Percentiles rank a stretch among this genome's conserved stretches.
Evolutionary conservation across 225 moss, liverwort and hornwort genomes (phyloP).

Genomic region (Pseudisothecium myosuroides): DNA sequence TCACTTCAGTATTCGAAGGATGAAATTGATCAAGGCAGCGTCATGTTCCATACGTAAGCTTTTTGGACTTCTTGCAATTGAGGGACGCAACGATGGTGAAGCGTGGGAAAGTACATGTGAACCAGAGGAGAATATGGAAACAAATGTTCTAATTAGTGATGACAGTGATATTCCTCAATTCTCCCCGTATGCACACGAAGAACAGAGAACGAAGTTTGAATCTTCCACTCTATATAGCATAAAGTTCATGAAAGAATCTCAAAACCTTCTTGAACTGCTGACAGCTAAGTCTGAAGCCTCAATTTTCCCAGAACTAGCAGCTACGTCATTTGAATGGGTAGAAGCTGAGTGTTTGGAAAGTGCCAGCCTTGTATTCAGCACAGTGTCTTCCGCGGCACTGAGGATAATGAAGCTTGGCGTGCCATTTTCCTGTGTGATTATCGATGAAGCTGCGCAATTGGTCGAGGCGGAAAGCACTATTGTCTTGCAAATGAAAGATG

Average conservation of each 20-base stretch:
- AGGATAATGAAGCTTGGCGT: constrained; percentile 36
- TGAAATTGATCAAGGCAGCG: neutral
- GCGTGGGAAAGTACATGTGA: neutral
- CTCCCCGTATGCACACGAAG: constrained; percentile 2
- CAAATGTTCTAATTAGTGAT: neutral
- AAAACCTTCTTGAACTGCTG: constrained; percentile 24
- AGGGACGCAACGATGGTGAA: neutral
- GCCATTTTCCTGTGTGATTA: constrained; percentile 37
- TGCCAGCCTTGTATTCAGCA: constrained; percentile 50
- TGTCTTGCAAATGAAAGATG: constrained; percentile 40
- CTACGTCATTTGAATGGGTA: constrained; percentile 34
- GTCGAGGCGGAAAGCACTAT: constrained; percentile 65
- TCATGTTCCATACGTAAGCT: constrained; percentile 20
- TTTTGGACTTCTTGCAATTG: constrained; percentile 9
- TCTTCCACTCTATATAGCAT: neutral
- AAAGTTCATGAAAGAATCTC: constrained; percentile 2
- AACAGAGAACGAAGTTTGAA: neutral
- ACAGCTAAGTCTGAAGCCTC: neutral
- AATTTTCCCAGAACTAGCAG: constrained; percentile 19
- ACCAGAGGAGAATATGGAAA: neutral
- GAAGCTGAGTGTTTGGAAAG: constrained; percentile 43
- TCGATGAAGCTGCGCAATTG: constrained; percentile 75
- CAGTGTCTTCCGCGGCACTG: constrained; percentile 36
- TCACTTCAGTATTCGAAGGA: constrained; percentile 24
- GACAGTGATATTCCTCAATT: constrained; percentile 22